Evolutionary conservation across 129 eudicot genomes (phyloP), one percentile per base, ranked within the genome.

Genomic region (Calendula officinalis): DNA sequence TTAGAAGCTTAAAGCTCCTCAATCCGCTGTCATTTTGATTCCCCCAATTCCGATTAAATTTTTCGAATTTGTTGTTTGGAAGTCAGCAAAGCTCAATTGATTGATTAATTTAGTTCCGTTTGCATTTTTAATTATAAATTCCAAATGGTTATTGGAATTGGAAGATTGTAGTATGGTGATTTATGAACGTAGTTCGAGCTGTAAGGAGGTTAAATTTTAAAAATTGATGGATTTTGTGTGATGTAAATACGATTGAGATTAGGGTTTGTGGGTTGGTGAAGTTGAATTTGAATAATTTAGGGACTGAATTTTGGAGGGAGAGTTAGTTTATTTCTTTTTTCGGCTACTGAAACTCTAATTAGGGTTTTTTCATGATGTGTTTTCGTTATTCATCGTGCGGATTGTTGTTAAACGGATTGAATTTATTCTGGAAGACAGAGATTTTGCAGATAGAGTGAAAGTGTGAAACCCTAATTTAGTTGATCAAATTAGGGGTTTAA

Each of bases 291-390:
- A 75, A 66, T 69, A 58, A 35, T 53, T 68, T 72, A 74, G 81
- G 53, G 17, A 71, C 51, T 66, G 32, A 54, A 82, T 85, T 84
- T 80, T 89, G 97, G 96, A 82, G 87, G 85, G 94, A 82, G 85
- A 83, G 82, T 79, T 83, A 16, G 86, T 84, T 84, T 77, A 64
- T 56, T 66, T 69, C 68, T 67, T 30, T 49, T 58, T 56, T 48
- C 56, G 59, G 74, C 49, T 34, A 7, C 44, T 34, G 65, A 35
- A 72, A 34, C 60, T 55, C 65, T 62, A 55, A 65, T 72, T 62
- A 69, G 80, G 73, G 77, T 62, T 71, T 52, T 55, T 64, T 10
- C 11, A 64, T 49, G 72, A 78, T 80, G 79, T 75, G 79, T 72
- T 72, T 77, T 33, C 39, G 35, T 34, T 72, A 61, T 53, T 64